Evolutionary conservation across 352 stramenopile species (phyloP).

Genomic region (Phytophthora sp.): DNA sequence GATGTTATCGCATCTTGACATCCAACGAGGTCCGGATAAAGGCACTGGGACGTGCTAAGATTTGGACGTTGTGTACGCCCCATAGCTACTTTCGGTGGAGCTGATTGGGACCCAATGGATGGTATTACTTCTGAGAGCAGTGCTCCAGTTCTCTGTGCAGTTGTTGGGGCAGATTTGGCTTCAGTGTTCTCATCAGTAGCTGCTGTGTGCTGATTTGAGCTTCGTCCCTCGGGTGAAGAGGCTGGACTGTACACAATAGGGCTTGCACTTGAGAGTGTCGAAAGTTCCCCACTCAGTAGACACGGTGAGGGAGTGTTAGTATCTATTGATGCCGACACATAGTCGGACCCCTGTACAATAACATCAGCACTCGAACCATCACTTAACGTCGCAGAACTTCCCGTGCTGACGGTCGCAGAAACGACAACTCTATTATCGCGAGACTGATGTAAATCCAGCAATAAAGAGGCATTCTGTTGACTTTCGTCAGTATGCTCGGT

Average conservation of each 20-base stretch:
- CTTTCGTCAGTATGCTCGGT: conserved; percentile 26
- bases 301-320: conserved; percentile 25
- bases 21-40: conserved; percentile 56
- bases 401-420: conserved; percentile 7
- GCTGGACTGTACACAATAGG: conserved; percentile 14
- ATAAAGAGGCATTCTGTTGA: conserved; percentile 21
- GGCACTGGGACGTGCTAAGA: conserved; percentile 18
- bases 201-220: background rate
- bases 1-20: conserved; percentile 57
- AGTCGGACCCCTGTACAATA: conserved; percentile 17
- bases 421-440: background rate
- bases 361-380: conserved; percentile 3
- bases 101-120: conserved; percentile 18
- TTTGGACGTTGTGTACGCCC: conserved; percentile 10
- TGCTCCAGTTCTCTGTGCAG: background rate
- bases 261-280: conserved; percentile 2
- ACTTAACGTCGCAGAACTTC: conserved; percentile 6
- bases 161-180: conserved; percentile 2
- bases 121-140: background rate
- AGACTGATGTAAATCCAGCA: conserved; percentile 29
- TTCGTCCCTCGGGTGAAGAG: conserved; percentile 4
- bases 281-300: conserved; percentile 25
- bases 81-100: conserved; percentile 18
- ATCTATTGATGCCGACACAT: conserved; percentile 22
- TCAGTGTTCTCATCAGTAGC: background rate